A percentile compares a stretch with the other conserved stretches of the same genome.
These are phyloP conservation scores for Corrigiola litoralis DNA, from an alignment of 179 eudicot genomes.

Conservation along the genomic window DNA sequence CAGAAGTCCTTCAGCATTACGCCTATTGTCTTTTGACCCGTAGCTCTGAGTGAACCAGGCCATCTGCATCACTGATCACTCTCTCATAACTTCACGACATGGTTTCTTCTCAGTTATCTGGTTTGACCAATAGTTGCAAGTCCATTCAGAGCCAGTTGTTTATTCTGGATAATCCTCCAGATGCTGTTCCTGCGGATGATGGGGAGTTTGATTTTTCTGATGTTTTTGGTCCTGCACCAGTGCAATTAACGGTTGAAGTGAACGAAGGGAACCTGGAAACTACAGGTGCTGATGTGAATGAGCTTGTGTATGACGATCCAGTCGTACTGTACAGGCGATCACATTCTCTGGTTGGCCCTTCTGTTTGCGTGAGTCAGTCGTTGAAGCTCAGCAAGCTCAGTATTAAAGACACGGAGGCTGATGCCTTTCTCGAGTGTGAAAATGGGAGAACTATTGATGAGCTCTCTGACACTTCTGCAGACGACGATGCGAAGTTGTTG, in stretches of 20 bases:
- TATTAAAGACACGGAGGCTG: slow-evolving; percentile 41
- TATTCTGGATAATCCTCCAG: slow-evolving; percentile 34
- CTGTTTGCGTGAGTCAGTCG: slow-evolving; percentile 52
- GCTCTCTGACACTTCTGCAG: slow-evolving; percentile 25
- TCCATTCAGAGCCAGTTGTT: slow-evolving; percentile 31
- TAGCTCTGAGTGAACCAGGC: slow-evolving; percentile 23
- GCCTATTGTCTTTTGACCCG: slow-evolving; percentile 22
- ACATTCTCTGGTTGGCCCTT: slow-evolving; percentile 93
- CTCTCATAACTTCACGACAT: slow-evolving; percentile 29
- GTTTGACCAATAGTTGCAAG: slow-evolving; percentile 31
- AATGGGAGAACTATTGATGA: slow-evolving; percentile 25
- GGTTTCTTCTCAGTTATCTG: slow-evolving; percentile 55
- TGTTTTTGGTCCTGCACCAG: slow-evolving; percentile 61
- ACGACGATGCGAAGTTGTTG: slow-evolving; percentile 21
- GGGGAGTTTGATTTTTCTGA: slow-evolving; percentile 68
- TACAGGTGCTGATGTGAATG: slow-evolving; percentile 22
- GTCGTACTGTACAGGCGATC: slow-evolving; percentile 60
- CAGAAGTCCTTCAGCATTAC: slow-evolving; percentile 41
- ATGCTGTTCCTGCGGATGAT: slow-evolving; percentile 35
- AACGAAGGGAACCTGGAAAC: slow-evolving; percentile 31
- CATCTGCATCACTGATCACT: slow-evolving; percentile 35
- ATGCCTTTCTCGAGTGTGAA: slow-evolving; percentile 29
- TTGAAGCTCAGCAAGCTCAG: slow-evolving; percentile 58
- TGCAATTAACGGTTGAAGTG: slow-evolving; percentile 33
- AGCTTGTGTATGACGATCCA: slow-evolving; percentile 45